Base-by-base conservation (phyloP, 768 basidiomycete genomes). In the Clitopilus passeckerianus region DNA sequence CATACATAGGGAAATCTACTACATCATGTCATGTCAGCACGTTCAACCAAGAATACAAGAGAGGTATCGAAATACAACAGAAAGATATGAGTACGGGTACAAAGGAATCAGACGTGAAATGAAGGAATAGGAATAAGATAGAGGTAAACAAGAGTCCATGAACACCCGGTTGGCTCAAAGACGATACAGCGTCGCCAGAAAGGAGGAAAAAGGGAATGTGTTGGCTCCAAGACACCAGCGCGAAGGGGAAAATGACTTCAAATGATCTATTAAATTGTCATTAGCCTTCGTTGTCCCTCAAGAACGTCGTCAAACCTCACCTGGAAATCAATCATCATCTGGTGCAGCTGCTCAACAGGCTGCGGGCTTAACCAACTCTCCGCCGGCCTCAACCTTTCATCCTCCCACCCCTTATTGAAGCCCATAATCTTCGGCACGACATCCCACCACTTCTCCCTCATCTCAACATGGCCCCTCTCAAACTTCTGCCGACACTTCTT, bases 391-490 rank as follows among this genome's bases (percentile, higher is more conserved):
- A 50, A 18, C 22, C 20, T 50, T n/a, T n/a, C n/a, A 23, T 50
- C 46, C 46, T 44, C 27, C 61, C 61, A 61, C n/a, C 61, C 61
- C 20, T 43, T 50, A 6, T 43, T 50, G 4, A 59, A 62, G 6
- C 54, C 46, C 16, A 59, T 16, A 18, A 56, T 54, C 2, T 0
- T 10, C 14, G 62, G 62, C 14, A 62, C n/a, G 0, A 14, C 50
- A 5, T 58, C 54, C 62, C 62, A 63, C 62, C 62, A 63, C 27
- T 10, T 52, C 16, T 58, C 27, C 54, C 62, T 37, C 15, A 27
- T 44, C 22, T 60, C 44, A 1, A 15, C 37, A 34, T 56, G 53
- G n/a, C 15, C 27, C 34, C 20, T 24, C 10, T 16, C 46, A 43
- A 60, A 63, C 34, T 52, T 53, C 34, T 44, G 46, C 62, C 59